Base-by-base conservation (phyloP, 2,329 filamentous ascomycete species). In the Septoria linicola region DNA sequence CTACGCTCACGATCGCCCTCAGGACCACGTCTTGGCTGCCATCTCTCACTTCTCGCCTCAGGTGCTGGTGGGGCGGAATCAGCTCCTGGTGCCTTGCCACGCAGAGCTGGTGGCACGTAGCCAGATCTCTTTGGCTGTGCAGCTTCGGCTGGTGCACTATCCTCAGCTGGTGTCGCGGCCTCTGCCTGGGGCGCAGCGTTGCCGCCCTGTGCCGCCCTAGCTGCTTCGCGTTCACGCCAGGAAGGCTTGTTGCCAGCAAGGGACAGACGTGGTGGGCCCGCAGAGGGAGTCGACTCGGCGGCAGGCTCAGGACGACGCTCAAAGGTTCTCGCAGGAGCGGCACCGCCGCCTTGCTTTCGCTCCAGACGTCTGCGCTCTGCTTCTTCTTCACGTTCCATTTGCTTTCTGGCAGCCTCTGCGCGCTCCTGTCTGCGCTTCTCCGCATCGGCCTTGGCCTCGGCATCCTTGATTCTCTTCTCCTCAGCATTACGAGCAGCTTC, bases 401-500 rank as follows among this genome's bases (percentile, higher is more conserved):
- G 66, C 59, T 63, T 67, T 39, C 62, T 57, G 5, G 66, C 66
- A n/a, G 66, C 59, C 48, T 68, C 66, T 30, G 59, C 59, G 36
- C 66, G 65, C 58, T 68, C 66, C 67, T 89, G 82, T 63, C 82
- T 83, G 73, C 96, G 92, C 61, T 74, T 75, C 53, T 75, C 74
- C 37, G 82, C 82, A 41, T 76, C 74, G 60, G 84, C 83, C 66
- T 84, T 83, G 57, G 82, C 75, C 70, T 79, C 81, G 63, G 81
- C 84, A 54, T 57, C 54, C 41, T 60, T 50, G 16, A 54, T 55
- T 66, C 85, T 83, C 72, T 84, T 86, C 73, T 89, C 88, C 70
- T 95, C 91, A 44, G 93, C 90, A 42, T 82, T 84, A 58, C 79
- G 79, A 58, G 82, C 82, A 72, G 85, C 89, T 73, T 96, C 91